Percentiles rank a stretch among this genome's conserved stretches.
phyloP scores from a whole-genome alignment of 805 yeast species.

The Lipomyces yamadae region DNA sequence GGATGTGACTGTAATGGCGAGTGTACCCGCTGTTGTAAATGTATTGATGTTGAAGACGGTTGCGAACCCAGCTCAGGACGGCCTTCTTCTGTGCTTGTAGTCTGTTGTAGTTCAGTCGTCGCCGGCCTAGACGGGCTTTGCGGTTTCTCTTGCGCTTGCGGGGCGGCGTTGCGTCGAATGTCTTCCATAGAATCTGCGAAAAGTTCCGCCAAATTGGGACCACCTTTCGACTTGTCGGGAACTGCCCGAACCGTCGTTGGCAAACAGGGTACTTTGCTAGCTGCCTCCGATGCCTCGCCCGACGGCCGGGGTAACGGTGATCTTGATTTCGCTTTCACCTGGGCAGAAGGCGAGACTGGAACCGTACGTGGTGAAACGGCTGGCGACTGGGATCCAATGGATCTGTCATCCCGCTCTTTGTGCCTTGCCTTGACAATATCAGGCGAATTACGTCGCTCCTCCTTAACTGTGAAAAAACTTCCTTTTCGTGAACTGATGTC shows the following conservation, averaged over 20 bases:
- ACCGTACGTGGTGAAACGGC: not conserved
- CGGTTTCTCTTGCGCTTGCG: not conserved
- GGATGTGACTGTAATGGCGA: slow-evolving; percentile 9
- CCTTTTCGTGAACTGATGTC: slow-evolving; percentile 14
- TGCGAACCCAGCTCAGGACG: not conserved
- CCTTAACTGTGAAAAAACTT: not conserved
- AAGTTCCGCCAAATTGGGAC: slow-evolving; percentile 31
- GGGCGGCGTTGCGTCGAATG: not conserved
- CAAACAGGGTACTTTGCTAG: not conserved
- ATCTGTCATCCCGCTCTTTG: slow-evolving; percentile 7
- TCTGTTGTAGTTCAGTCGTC: slow-evolving; percentile 8
- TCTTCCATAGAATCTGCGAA: slow-evolving; percentile 27
- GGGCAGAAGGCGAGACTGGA: not conserved
- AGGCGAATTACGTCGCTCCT: slow-evolving; percentile 6
- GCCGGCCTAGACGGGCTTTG: not conserved
- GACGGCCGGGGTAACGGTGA: not conserved
- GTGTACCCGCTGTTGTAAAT: slow-evolving; percentile 5
- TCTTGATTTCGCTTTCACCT: not conserved
- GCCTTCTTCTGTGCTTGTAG: slow-evolving; percentile 4
- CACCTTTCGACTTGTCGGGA: slow-evolving; percentile 9
- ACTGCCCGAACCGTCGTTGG: not conserved
- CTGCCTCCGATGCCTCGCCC: slow-evolving; percentile 1
- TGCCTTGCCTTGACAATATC: slow-evolving; percentile 1
- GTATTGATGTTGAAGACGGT: not conserved
- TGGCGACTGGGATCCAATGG: not conserved